Evolutionary conservation across 2,329 filamentous ascomycete genomes (phyloP).

Genomic region (Didymella segeticola): DNA sequence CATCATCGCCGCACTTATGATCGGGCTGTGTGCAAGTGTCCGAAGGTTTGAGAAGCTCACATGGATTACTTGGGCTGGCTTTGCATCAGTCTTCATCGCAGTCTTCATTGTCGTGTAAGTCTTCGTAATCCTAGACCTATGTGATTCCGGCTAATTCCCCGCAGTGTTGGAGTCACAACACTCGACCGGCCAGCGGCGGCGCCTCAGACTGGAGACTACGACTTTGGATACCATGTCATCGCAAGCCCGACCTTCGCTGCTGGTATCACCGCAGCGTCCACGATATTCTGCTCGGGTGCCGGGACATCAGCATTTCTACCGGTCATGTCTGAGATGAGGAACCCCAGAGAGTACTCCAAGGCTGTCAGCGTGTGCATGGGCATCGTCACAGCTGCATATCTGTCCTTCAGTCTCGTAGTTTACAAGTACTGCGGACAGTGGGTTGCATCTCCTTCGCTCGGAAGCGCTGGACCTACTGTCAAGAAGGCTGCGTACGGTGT

Average conservation of each 20-base stretch:
- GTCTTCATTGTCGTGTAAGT: conserved; percentile 62
- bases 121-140: neutral
- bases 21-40: conserved; percentile 60
- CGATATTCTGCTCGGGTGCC: conserved; percentile 66
- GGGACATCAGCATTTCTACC: conserved; percentile 68
- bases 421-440: conserved; percentile 68
- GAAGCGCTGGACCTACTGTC: conserved; percentile 63
- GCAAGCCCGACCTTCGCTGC: conserved; percentile 64
- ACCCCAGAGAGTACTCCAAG: conserved; percentile 66
- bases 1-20: conserved; percentile 61
- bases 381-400: conserved; percentile 64
- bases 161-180: conserved; percentile 61
- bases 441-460: conserved; percentile 67
- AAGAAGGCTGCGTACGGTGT: conserved; percentile 68
- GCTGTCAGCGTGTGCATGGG: conserved; percentile 66
- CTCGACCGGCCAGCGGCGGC: conserved; percentile 66
- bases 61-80: conserved; percentile 68
- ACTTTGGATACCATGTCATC: conserved; percentile 65
- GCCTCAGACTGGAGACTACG: conserved; percentile 64
- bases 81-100: conserved; percentile 64
- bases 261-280: conserved; percentile 62
- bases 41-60: conserved; percentile 68
- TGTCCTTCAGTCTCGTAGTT: conserved; percentile 65
- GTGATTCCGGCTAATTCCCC: neutral
- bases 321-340: conserved; percentile 70